Percentiles rank a stretch among this genome's conserved stretches.
Conservation (phyloP, 202 grass and related monocot species). For the Zoysia matrella region DNA sequence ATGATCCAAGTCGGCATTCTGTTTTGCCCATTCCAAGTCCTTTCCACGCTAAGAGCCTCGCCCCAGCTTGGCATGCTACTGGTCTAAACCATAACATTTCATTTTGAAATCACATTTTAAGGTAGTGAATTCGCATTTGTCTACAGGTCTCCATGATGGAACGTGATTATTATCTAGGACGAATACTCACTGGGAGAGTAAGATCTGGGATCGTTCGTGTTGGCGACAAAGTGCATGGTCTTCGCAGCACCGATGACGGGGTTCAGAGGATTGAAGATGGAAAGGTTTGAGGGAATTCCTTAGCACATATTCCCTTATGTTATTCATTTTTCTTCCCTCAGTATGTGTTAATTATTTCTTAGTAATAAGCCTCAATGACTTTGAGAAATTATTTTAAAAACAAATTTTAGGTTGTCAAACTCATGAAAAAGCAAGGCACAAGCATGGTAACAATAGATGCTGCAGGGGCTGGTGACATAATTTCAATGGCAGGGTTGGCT, state of each 20-base stretch:
- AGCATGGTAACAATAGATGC: conserved; percentile 72
- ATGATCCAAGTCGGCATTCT: not conserved
- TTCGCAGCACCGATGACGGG: conserved; percentile 77
- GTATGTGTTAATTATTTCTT: conserved; percentile 25
- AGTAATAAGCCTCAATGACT: conserved; percentile 17
- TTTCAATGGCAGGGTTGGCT: conserved; percentile 96
- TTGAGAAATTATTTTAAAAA: conserved; percentile 31
- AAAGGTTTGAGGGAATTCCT: conserved; percentile 64
- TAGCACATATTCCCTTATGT: not conserved
- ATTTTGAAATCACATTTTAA: conserved; percentile 31
- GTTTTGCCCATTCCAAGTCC: not conserved
- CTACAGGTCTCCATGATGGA: conserved; percentile 99
- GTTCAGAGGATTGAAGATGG: conserved; percentile 94
- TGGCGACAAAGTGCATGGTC: conserved; percentile 90
- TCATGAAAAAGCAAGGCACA: conserved; percentile 99
- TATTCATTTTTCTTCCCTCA: conserved; percentile 18
- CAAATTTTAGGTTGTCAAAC: conserved; percentile 78
- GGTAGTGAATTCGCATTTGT: conserved; percentile 31
- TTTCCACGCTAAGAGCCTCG: not conserved
- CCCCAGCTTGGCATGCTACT: not conserved
- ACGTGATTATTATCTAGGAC: conserved; percentile 95
- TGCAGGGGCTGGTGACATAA: conserved; percentile 95
- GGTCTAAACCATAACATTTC: not conserved
- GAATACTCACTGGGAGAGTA: conserved; percentile 96
- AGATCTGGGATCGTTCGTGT: conserved; percentile 73